These are phyloP conservation scores for Phytophthora pluvialis DNA, from an alignment of 352 stramenopile genomes.

Conservation along the genomic window DNA sequence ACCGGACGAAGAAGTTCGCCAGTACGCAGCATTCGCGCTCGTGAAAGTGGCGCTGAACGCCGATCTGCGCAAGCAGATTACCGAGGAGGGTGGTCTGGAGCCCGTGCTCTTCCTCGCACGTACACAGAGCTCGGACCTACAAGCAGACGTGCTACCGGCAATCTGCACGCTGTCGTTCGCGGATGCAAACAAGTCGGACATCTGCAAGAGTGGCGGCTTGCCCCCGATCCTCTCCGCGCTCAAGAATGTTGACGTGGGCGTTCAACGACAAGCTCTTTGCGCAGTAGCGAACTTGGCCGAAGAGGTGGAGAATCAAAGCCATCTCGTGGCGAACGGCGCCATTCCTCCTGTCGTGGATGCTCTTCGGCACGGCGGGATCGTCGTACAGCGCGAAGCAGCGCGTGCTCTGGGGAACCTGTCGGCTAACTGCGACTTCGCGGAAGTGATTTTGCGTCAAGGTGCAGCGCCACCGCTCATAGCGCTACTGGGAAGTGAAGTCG, in stretches of 20 bases:
- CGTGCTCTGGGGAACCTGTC: slow-evolving; percentile 94
- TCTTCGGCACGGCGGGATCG: slow-evolving; percentile 71
- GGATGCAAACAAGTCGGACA: slow-evolving; percentile 95
- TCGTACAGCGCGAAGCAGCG: slow-evolving; percentile 93
- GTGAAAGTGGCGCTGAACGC: slow-evolving; percentile 96
- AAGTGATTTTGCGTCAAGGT: slow-evolving; percentile 91
- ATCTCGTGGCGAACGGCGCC: slow-evolving; percentile 88
- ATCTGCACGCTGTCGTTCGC: slow-evolving; percentile 93
- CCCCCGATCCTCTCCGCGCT: slow-evolving; percentile 88
- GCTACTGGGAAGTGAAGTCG: slow-evolving; percentile 89
- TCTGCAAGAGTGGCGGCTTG: slow-evolving; percentile 93
- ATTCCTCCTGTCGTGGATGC: slow-evolving; percentile 89
- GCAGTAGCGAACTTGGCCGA: slow-evolving; percentile 96
- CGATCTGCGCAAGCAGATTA: slow-evolving; percentile 94
- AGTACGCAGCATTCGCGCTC: slow-evolving; percentile 96
- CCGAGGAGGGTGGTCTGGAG: slow-evolving; percentile 95
- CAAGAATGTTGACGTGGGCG: slow-evolving; percentile 70
- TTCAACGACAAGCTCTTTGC: slow-evolving; percentile 94
- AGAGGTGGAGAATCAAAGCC: slow-evolving; percentile 93
- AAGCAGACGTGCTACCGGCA: slow-evolving; percentile 91
- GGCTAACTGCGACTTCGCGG: slow-evolving; percentile 95
- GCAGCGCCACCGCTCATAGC: slow-evolving; percentile 85
- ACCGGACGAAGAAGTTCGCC: slow-evolving; percentile 92
- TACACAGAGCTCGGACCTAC: slow-evolving; percentile 92
- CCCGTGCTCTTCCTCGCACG: slow-evolving; percentile 96